Evolutionary conservation across 2,329 filamentous ascomycete genomes (phyloP), one percentile per base, ranked within the genome.

Genomic region (Ceratocystis huliohia): DNA sequence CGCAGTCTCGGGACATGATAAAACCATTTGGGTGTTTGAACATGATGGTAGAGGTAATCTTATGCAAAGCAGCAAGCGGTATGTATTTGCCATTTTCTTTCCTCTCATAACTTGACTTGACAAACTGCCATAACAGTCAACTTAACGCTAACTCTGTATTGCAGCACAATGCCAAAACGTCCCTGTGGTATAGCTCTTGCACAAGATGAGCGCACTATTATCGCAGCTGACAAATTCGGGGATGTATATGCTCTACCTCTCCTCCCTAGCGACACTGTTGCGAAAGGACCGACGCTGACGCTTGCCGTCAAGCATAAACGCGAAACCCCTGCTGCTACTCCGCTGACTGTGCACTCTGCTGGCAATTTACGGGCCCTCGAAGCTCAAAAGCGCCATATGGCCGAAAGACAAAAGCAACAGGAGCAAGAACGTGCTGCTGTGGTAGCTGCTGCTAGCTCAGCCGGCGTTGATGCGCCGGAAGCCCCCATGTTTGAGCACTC

Each of bases 151-250:
- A 77, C 70, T 57, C 33, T 48, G 44, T 28, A 5, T 6, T 45
- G 64, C 68, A 93, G 91, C 75, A 78, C 77, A 67, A 95, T 97
- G 88, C 90, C 91, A 48, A 97, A 96, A 78, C 86, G 91, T 45
- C 91, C 92, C 13, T 93, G 87, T 73, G 85, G 88, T 45, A 79
- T 97, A 67, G 78, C 82, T 64, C 76, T 96, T 64, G 85, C 88
- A 6, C 78, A 83, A 48, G 87, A 92, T 73, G 81, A 84, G 69
- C 80, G 81, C 56, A 88, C 85, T 7, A 89, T 99, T 69, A 76
- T 97, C 67, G 86, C 84, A 69, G 93, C 86, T 64, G 94, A 99
- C 79, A 99, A 99, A 75, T 97, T 97, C 73, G 94, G 94, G 70
- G 94, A 99, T 74, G 93, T 96, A 68, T 97, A 96, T 76, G 84